phyloP scores from a whole-genome alignment of 1,284 basidiomycete species.

The Prillingera fragicola region DNA sequence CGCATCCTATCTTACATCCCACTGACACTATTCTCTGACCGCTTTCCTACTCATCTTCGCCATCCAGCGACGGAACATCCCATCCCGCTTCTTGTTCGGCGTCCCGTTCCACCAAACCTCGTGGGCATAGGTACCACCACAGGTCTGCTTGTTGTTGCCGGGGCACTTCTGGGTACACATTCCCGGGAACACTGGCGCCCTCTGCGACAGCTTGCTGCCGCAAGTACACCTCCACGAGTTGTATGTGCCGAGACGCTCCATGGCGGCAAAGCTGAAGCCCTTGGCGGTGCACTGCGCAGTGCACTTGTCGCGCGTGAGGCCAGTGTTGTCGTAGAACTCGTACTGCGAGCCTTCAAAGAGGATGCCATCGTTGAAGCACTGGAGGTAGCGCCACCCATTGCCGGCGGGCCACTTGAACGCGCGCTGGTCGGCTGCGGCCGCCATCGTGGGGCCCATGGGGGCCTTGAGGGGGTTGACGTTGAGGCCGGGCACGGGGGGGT shows the following conservation, averaged over 20 bases:
- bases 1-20: too few species aligned
- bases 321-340: neutral
- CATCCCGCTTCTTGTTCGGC: too few species aligned
- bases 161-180: conserved; percentile 28
- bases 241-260: conserved; percentile 3
- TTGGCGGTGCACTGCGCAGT: conserved; percentile 6
- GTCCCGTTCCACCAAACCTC: conserved; percentile 1
- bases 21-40: too few species aligned
- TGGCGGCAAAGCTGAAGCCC: conserved; percentile 14
- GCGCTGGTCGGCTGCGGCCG: conserved; percentile 4
- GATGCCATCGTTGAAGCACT: conserved; percentile 13
- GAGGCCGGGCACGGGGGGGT: conserved; percentile 15
- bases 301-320: conserved; percentile 14
- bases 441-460: conserved; percentile 23
- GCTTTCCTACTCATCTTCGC: too few species aligned
- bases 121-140: conserved; percentile 17
- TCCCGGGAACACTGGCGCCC: conserved; percentile 15
- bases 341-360: neutral
- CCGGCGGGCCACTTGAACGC: conserved; percentile 16
- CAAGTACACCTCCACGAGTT: conserved; percentile 17
- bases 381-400: conserved; percentile 26
- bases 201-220: conserved; percentile 16
- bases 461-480: conserved; percentile 18
- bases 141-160: conserved; percentile 27
- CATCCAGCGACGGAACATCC: too few species aligned